phyloP scores from a whole-genome alignment of 2,329 filamentous ascomycete genomes.

The Harringtonia lauricola region DNA sequence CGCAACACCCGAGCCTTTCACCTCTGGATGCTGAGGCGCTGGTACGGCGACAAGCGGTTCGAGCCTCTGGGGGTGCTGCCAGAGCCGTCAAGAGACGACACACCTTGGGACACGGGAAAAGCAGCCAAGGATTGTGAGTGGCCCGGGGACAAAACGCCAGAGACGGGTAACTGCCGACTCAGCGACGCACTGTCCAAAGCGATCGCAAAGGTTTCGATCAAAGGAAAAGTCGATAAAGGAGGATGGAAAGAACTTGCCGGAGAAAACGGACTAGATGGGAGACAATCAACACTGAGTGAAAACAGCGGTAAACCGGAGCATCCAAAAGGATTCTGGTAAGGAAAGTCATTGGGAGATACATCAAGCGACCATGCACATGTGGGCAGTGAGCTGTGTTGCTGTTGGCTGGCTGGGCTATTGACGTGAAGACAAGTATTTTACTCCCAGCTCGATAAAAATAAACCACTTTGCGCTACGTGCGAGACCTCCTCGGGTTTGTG shows the following conservation, averaged over 20 bases:
- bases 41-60: slow-evolving; percentile 10
- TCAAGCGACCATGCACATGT: too few species aligned
- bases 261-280: too few species aligned
- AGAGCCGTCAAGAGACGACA: not conserved
- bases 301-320: not conserved
- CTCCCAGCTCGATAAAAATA: too few species aligned
- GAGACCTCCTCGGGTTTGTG: too few species aligned
- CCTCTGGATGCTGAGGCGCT: slow-evolving; percentile 9
- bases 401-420: too few species aligned
- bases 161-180: not conserved
- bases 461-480: too few species aligned
- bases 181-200: not conserved
- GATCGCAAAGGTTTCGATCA: not conserved
- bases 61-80: slow-evolving; percentile 6
- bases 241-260: not conserved
- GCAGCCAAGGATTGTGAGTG: not conserved
- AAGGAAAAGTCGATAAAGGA: not conserved
- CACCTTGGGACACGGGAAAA: slow-evolving; percentile 3
- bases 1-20: slow-evolving; percentile 7
- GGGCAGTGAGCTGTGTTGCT: too few species aligned
- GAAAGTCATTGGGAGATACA: too few species aligned
- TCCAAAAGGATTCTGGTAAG: not conserved
- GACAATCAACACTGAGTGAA: not conserved
- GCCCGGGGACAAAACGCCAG: not conserved
- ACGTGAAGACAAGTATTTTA: too few species aligned